Percentiles rank a stretch among this genome's conserved stretches.
Evolutionary conservation across 2,329 filamentous ascomycete species (phyloP).

Genomic region (Pseudogymnoascus sp.): DNA sequence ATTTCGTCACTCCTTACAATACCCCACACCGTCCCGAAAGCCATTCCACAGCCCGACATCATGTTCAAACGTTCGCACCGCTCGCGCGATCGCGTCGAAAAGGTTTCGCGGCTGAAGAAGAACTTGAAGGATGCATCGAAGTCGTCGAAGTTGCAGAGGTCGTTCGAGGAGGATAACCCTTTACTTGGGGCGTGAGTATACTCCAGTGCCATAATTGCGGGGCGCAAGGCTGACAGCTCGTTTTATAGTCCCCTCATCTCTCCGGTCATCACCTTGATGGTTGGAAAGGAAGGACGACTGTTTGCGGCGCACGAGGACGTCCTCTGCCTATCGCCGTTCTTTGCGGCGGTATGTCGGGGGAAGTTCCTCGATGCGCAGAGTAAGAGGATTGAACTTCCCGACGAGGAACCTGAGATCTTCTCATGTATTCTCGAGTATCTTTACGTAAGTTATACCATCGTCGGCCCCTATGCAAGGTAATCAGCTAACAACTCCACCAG

Average conservation of each 20-base stretch:
- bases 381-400: conserved; percentile 67
- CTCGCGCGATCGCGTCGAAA: conserved; percentile 79
- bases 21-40: conserved; percentile 20
- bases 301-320: conserved; percentile 96
- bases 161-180: conserved; percentile 52
- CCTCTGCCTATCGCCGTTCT: conserved; percentile 77
- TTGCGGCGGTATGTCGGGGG: conserved; percentile 63
- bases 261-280: conserved; percentile 79
- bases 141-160: conserved; percentile 78
- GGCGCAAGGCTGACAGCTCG: conserved; percentile 9
- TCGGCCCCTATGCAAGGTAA: background rate
- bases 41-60: conserved; percentile 19
- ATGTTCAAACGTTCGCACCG: conserved; percentile 95
- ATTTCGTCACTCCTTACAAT: conserved; percentile 28
- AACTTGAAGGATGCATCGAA: conserved; percentile 70
- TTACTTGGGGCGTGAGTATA: conserved; percentile 39
- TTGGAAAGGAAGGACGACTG: conserved; percentile 77
- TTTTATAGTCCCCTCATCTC: conserved; percentile 36
- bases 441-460: conserved; percentile 43
- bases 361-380: conserved; percentile 68
- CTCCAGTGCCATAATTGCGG: conserved; percentile 15
- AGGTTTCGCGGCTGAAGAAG: conserved; percentile 78
- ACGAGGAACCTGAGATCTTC: conserved; percentile 85
- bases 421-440: conserved; percentile 92
- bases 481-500: background rate